Evolutionary conservation across 2,329 filamentous ascomycete species (phyloP).

Genomic region (Harringtonia lauricola): DNA sequence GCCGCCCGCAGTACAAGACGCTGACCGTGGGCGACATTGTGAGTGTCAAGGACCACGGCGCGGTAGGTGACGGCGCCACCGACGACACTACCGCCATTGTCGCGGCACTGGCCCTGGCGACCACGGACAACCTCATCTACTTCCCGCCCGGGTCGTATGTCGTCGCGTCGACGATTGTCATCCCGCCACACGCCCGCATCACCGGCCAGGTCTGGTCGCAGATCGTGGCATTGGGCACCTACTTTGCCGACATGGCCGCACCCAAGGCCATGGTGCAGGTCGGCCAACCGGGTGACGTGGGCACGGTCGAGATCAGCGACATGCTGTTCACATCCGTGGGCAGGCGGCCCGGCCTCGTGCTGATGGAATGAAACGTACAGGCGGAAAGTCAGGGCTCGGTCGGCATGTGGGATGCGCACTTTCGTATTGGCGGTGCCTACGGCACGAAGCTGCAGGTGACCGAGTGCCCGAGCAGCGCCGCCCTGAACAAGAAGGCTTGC

Average conservation of each 20-base stretch:
- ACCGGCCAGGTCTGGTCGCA: slow-evolving; percentile 45
- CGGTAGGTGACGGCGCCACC: slow-evolving; percentile 38
- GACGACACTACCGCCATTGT: slow-evolving; percentile 48
- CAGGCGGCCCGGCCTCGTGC: slow-evolving; percentile 52
- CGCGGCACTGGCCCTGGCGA: no score
- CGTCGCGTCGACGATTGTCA: slow-evolving; percentile 32
- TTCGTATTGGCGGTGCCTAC: slow-evolving; percentile 58
- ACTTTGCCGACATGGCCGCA: not conserved
- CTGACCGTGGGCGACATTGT: slow-evolving; percentile 18
- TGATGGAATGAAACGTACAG: slow-evolving; percentile 63
- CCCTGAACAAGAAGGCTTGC: slow-evolving; percentile 35
- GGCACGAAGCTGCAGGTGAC: slow-evolving; percentile 54
- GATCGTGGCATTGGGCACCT: slow-evolving; percentile 30
- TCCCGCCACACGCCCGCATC: slow-evolving; percentile 35
- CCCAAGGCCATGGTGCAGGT: no score
- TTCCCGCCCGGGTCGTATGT: no score
- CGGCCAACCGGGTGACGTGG: slow-evolving; percentile 40
- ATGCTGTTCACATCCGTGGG: slow-evolving; percentile 57
- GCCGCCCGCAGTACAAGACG: no score
- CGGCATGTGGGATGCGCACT: slow-evolving; percentile 59
- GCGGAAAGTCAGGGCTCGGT: slow-evolving; percentile 29
- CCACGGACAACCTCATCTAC: no score
- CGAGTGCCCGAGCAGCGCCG: slow-evolving; percentile 29
- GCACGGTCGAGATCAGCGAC: slow-evolving; percentile 58
- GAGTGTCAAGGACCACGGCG: slow-evolving; percentile 23